Percentiles rank a stretch among this genome's conserved stretches.
Conservation (phyloP, 768 basidiomycete genomes). For the Aureoboletus auriporus region DNA sequence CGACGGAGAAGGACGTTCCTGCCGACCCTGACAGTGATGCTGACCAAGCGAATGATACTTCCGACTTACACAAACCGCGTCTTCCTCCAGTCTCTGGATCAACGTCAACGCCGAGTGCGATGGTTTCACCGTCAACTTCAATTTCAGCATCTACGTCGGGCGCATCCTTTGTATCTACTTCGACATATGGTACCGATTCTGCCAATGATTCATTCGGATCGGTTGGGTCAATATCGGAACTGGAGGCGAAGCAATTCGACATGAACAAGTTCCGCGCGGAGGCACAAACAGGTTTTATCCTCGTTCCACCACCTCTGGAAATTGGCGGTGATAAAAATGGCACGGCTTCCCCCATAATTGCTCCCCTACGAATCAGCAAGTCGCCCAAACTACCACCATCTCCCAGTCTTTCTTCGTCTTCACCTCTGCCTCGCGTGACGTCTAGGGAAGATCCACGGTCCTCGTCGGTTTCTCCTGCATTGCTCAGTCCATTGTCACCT, state of each 20-base stretch:
- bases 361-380: constrained; percentile 26
- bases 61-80: too few relatives aligned
- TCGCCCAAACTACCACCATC: constrained; percentile 19
- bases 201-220: constrained; percentile 12
- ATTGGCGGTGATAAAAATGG: constrained; percentile 9
- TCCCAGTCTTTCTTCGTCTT: constrained; percentile 11
- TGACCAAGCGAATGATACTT: constrained; percentile 3
- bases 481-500: constrained; percentile 10
- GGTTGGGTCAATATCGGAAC: constrained; percentile 20
- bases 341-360: constrained; percentile 9
- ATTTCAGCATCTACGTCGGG: constrained; percentile 11
- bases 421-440: constrained; percentile 7
- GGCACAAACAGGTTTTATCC: constrained; percentile 15
- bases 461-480: constrained; percentile 10
- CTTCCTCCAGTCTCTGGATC: too few relatives aligned
- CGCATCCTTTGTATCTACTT: constrained; percentile 12
- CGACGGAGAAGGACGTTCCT: constrained; percentile 16
- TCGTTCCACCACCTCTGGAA: constrained; percentile 22
- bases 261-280: constrained; percentile 7
- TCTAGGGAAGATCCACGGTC: constrained; percentile 4
- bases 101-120: constrained; percentile 1
- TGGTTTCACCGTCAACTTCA: constrained; percentile 11
- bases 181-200: constrained; percentile 12
- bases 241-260: constrained; percentile 18
- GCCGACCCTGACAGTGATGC: constrained; percentile 7